A percentile compares a stretch with the other conserved stretches of the same genome.
Conservation (phyloP, 805 yeast species). For the Candida andamanensis region DNA sequence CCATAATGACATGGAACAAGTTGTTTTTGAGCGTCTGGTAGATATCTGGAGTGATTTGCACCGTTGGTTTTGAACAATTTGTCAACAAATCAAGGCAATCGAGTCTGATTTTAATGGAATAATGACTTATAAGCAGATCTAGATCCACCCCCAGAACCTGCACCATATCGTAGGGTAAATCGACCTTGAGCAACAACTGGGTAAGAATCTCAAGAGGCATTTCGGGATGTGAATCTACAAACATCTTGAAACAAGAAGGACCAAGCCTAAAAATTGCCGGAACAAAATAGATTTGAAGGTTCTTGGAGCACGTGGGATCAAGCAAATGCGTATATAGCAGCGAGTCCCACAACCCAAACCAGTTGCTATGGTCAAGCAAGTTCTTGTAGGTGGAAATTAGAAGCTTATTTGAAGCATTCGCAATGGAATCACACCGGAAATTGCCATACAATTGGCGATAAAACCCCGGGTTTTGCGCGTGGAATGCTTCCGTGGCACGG, state of each 20-base stretch:
- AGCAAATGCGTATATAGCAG: constrained; percentile 32
- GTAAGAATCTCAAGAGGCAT: too few species aligned
- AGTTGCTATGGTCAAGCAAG: too few species aligned
- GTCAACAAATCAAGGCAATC: constrained; percentile 5
- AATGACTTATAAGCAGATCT: too few species aligned
- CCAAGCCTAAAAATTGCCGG: constrained; percentile 59
- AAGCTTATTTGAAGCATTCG: constrained; percentile 63
- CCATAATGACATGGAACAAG: constrained; percentile 3
- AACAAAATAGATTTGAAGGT: constrained; percentile 54
- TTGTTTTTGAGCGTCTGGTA: too few species aligned
- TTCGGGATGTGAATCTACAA: too few species aligned
- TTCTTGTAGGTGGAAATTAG: too few species aligned
- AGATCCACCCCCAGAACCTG: too few species aligned
- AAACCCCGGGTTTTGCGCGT: constrained; percentile 7
- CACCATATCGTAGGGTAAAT: too few species aligned
- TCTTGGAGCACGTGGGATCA: constrained; percentile 30
- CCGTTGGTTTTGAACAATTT: constrained; percentile 46
- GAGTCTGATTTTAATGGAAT: too few species aligned
- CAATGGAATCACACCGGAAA: constrained; percentile 57
- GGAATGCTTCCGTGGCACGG: background rate
- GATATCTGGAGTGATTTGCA: constrained; percentile 37
- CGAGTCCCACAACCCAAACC: constrained; percentile 52
- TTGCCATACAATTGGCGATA: constrained; percentile 34
- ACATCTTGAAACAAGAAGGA: constrained; percentile 33
- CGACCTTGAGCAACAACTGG: too few species aligned